Evolutionary conservation across 2,329 filamentous ascomycete species (phyloP), one percentile per base, ranked within the genome.

Genomic region (Didymella keratinophila): DNA sequence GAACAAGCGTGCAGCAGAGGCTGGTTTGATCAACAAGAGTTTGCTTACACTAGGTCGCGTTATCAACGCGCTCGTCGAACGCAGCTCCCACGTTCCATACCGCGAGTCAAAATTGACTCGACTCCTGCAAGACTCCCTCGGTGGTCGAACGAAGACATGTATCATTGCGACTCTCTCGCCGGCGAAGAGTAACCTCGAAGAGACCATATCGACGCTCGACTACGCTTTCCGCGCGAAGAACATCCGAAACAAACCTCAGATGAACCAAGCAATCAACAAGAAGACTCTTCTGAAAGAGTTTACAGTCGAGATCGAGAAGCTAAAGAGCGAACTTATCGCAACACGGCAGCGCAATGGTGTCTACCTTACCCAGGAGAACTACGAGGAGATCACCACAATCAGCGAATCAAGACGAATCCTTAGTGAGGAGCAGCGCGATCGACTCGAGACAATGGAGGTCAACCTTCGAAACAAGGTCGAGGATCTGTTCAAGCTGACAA

Each of bases 161-260:
- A 99, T 99, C 66, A 98, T 99, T 71, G 95, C 95, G 6, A 99
- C 95, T 0, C 86, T 99, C 39, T 98, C 95, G 2, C 93, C 95
- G 1, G 92, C 93, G 8, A 96, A 95, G 77, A 93, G 89, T 78
- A 99, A 98, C 69, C 82, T 99, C 1, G 95, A 99, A 72, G 95
- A 99, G 78, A 99, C 96, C 0, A 98, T 99, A 60, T 98, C 95
- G 0, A 99, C 96, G 0, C 84, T 99, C 1, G 95, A 99, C 76
- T 99, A 99, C 73, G 96, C 95, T 11, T 98, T 98, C 79, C 87
- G 95, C 45, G 95, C 95, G 16, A 99, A 99, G 82, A 98, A 99
- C 68, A 99, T 99, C 70, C 90, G 92, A 48, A 99, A 99, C 78
- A 97, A 97, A 78, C 96, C 95, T 0, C 95, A 99, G 72, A 84